Base-by-base conservation (phyloP, 805 yeast genomes). In the Ogataea angusta region DNA sequence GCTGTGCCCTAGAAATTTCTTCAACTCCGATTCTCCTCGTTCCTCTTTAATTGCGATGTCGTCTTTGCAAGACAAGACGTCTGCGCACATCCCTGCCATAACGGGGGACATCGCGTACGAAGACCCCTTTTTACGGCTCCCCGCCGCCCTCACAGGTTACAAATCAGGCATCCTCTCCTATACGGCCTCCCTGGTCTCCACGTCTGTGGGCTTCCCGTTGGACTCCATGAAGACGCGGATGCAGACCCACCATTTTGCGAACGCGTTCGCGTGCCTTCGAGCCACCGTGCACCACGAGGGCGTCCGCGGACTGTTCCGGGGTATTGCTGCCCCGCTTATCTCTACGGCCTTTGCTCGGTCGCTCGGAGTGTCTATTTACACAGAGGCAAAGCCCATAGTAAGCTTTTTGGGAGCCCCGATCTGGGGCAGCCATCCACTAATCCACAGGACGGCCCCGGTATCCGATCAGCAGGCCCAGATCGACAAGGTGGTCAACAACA, bases 161-260 rank as follows among this genome's bases (percentile, higher is more conserved):
- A 67, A 77, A 42, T 69, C 80, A 1, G 72, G 83, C 8, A 60
- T 80, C 2, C 55, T 84, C 37, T 85, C 93, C 0, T 83, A 80
- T 49, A 61, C 77, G 0, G 67, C 90, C 2, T 80, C 89, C 0
- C 60, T 82, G 30, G 60, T 73, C 10, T 72, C 89, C 14, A 82
- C 89, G 1, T 67, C 77, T 3, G 72, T 80, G n/a, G 95, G 93
- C 14, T 87, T 80, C 54, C 96, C 96, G 0, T 62, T 87, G 36
- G 96, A 87, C 57, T 82, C 93, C n/a, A 69, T 88, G 44, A 87
- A 87, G 60, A 88, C 95, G 0, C 68, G 95, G 45, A 80, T 85
- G 80, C 96, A 87, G 59, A 83, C 95, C 0, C 82, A 85, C 54
- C 69, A 73, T 39, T 86, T 77, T 63, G 64, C 66, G 12, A 71